Conservation (phyloP, 495 filamentous ascomycete species). For the Rostrohypoxylon terebratum region DNA sequence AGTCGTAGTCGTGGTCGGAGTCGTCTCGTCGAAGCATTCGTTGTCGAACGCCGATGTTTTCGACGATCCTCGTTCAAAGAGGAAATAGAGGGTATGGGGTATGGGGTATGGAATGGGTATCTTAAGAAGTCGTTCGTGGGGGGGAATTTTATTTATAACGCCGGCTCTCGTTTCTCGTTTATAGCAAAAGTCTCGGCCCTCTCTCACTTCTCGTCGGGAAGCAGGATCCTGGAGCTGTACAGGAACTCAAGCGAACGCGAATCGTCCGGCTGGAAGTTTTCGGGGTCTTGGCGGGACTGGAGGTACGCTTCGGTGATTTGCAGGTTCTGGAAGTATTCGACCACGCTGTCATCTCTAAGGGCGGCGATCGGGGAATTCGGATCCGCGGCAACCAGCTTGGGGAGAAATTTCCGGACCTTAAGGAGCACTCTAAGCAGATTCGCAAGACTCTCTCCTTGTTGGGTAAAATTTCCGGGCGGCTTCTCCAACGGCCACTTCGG, state of each 20-base stretch:
- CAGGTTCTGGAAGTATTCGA: constrained; percentile 71
- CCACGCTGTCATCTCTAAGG: constrained; percentile 64
- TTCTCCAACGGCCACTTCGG: constrained; percentile 78
- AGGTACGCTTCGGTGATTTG: constrained; percentile 62
- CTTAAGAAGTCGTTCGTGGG: no score
- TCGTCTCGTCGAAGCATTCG: no score
- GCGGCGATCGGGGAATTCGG: constrained; percentile 66
- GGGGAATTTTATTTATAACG: no score
- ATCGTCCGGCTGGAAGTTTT: constrained; percentile 71
- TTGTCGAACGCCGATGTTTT: no score
- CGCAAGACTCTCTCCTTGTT: constrained; percentile 78
- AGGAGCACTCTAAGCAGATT: constrained; percentile 80
- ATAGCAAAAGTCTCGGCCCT: background rate
- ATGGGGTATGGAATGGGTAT: no score
- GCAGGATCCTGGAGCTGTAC: constrained; percentile 72
- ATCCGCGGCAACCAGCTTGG: constrained; percentile 65
- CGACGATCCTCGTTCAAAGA: no score
- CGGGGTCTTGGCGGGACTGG: constrained; percentile 55
- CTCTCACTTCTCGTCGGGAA: constrained; percentile 35
- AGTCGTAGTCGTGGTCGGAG: constrained; percentile 18
- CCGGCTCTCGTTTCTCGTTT: background rate
- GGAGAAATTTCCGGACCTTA: constrained; percentile 76
- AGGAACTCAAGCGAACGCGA: constrained; percentile 75
- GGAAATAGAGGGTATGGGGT: no score
- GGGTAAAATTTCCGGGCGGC: constrained; percentile 70